Evolutionary conservation across 805 yeast genomes (phyloP).

Genomic region (Wickerhamomyces canadensis): DNA sequence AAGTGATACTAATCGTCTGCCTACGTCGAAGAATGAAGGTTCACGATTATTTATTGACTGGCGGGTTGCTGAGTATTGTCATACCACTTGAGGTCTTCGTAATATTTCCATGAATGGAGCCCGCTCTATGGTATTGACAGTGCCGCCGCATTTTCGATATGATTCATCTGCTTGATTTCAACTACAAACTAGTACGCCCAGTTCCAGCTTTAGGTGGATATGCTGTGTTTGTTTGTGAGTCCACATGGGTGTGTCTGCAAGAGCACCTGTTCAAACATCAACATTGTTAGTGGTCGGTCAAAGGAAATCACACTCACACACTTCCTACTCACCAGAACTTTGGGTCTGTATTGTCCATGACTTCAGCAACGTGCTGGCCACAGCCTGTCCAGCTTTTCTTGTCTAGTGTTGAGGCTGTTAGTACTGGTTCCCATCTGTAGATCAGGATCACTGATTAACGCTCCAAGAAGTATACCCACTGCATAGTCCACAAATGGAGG

Average conservation of each 20-base stretch:
- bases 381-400: slow-evolving; percentile 64
- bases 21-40: no score
- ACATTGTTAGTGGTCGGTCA: background rate
- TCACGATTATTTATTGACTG: no score
- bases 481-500: slow-evolving; percentile 24
- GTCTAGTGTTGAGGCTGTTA: slow-evolving; percentile 19
- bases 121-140: no score
- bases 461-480: slow-evolving; percentile 14
- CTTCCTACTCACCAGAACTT: slow-evolving; percentile 26
- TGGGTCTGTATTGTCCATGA: slow-evolving; percentile 48
- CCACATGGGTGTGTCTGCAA: slow-evolving; percentile 32
- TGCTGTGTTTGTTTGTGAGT: slow-evolving; percentile 31
- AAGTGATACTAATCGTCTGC: no score
- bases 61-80: no score
- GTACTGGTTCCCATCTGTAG: slow-evolving; percentile 1
- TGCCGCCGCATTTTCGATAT: no score
- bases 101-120: no score
- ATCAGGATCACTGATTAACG: background rate
- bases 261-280: slow-evolving; percentile 36
- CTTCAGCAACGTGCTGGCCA: slow-evolving; percentile 46
- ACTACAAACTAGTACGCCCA: slow-evolving; percentile 39
- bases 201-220: slow-evolving; percentile 64
- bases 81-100: no score
- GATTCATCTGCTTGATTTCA: no score
- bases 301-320: background rate